These are phyloP conservation scores for Thalassiosira delicatula DNA, from an alignment of 352 stramenopile species.

Conservation along the genomic window DNA sequence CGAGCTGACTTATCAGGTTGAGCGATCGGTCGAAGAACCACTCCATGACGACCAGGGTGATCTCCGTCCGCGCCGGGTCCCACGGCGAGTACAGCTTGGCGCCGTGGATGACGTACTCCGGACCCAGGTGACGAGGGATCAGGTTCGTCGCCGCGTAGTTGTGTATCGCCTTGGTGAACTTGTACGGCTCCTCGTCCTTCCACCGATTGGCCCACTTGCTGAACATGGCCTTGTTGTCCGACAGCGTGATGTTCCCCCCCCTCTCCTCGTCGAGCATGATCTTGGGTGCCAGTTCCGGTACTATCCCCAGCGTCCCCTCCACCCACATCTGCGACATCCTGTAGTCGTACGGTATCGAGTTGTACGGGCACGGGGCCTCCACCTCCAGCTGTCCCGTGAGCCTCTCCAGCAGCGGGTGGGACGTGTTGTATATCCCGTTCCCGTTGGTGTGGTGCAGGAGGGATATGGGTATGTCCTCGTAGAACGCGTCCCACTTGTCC, in stretches of 20 bases:
- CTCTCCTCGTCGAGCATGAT: not conserved
- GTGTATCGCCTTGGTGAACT: constrained; percentile 70
- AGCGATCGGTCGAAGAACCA: constrained; percentile 65
- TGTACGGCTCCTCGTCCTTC: constrained; percentile 55
- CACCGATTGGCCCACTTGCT: constrained; percentile 62
- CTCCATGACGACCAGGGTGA: constrained; percentile 69
- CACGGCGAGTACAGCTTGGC: constrained; percentile 70
- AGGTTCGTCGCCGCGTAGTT: constrained; percentile 77
- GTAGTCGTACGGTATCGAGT: not conserved
- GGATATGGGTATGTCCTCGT: not conserved
- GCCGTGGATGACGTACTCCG: constrained; percentile 76
- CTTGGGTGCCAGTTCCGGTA: not conserved
- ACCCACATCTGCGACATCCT: not conserved
- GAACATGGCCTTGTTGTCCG: constrained; percentile 41
- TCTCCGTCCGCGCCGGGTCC: constrained; percentile 57
- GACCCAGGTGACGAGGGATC: constrained; percentile 65
- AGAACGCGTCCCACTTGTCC: not conserved
- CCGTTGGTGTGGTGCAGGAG: not conserved
- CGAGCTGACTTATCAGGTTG: constrained; percentile 59
- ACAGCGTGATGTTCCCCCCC: not conserved
- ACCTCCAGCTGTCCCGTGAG: not conserved
- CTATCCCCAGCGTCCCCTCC: not conserved
- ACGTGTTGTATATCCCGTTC: not conserved
- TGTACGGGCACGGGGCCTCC: not conserved
- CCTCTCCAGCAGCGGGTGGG: not conserved